Base-by-base conservation (phyloP, 225 moss, liverwort and hornwort genomes). In the Anthoceros angustus region DNA sequence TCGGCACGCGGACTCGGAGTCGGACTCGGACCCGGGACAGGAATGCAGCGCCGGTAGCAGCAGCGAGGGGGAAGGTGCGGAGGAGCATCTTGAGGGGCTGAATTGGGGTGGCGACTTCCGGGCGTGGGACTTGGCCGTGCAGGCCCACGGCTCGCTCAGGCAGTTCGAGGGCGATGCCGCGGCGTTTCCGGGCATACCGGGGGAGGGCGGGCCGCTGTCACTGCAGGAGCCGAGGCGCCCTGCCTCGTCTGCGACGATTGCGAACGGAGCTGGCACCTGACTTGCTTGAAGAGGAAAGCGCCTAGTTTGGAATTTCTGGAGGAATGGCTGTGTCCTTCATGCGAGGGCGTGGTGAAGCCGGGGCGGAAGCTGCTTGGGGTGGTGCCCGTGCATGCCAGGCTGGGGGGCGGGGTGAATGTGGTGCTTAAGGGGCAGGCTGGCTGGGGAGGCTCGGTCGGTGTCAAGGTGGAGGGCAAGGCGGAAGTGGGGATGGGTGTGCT, bases 201-300 rank as follows among this genome's bases (percentile, higher is more conserved):
- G 82, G 60, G 62, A 68, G 63, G 64, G 82, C 75, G 70, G 71
- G 48, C 21, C 40, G 6, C 42, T 85, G 84, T 45, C 55, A 61
- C 40, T 48, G 73, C 82, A 68, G 84, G 82, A 75, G 74, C 73
- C 46, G 64, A 64, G 23, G 82, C 75, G 71, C 42, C 73, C 62
- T 79, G 81, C 61, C 77, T 85, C 64, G 66, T 85, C 42, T 85
- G 84, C 60, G 84, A 85, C 43, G 82, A 82, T 64, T 85, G 84
- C 74, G 77, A 85, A 62, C 63, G 38, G 39, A 74, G 77, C 75
- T 80, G 69, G 76, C 84, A 85, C 60, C 63, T 85, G 20, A 70
- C 42, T 69, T 85, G 84, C 77, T 74, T 77, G 24, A 79, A 85
- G 62, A 77, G 79, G 5, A 76, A 79, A 68, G 68, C 74, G 41